Conservation (phyloP, 169 alveolate genomes). For the Plasmodium coatneyi region DNA sequence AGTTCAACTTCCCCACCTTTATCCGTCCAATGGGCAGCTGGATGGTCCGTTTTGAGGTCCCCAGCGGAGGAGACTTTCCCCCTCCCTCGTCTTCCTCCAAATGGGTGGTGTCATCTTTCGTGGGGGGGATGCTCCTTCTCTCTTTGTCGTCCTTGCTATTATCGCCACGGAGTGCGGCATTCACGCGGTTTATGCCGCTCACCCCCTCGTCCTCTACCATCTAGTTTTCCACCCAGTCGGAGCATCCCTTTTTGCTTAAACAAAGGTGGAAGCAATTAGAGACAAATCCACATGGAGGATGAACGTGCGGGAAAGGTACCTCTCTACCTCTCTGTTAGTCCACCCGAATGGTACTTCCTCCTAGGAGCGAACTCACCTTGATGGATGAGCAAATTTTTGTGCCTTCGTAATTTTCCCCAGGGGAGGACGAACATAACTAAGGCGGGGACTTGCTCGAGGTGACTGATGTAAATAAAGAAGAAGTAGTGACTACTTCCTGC, state of each 20-base stretch:
- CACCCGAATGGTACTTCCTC: neutral
- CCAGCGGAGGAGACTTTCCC: neutral
- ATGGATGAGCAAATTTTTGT: neutral
- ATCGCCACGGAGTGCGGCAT: neutral
- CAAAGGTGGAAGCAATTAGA: neutral
- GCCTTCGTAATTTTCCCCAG: neutral
- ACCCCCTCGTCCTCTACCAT: neutral
- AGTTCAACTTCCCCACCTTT: neutral
- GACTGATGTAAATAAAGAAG: neutral
- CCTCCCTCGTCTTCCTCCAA: neutral
- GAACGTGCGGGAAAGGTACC: neutral
- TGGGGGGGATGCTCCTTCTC: neutral
- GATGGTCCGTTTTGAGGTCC: neutral
- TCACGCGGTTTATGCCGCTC: neutral
- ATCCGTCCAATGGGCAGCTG: neutral
- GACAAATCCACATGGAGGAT: neutral
- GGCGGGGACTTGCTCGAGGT: neutral
- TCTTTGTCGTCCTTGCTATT: neutral
- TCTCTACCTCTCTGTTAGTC: neutral
- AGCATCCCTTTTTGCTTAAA: neutral
- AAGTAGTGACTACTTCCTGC: neutral
- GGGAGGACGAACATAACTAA: neutral
- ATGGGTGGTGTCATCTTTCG: neutral
- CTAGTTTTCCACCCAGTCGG: neutral
- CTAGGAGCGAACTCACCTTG: neutral